These are phyloP conservation scores for Pyricularia grisea DNA, from an alignment of 2,329 filamentous ascomycete species.

Conservation along the genomic window DNA sequence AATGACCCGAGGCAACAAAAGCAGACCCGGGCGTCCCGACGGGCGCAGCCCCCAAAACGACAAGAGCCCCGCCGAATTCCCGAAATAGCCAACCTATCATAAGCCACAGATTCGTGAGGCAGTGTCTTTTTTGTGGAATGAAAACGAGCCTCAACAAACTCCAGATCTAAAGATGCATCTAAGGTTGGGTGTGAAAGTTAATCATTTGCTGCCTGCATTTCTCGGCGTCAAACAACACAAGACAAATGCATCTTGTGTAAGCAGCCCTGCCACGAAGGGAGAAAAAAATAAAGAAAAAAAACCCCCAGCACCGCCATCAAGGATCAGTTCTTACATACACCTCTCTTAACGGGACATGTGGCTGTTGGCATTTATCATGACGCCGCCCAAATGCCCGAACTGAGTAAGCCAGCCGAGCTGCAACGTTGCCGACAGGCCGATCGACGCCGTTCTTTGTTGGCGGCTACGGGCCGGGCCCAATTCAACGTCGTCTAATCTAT, in stretches of 20 bases:
- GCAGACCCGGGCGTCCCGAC: neutral
- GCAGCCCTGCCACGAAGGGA: neutral
- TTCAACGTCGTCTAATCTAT: neutral
- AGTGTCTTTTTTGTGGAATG: neutral
- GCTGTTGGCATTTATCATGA: neutral
- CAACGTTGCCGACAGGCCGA: neutral
- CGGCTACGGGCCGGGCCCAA: neutral
- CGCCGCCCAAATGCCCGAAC: neutral
- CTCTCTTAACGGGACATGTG: neutral
- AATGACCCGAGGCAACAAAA: neutral
- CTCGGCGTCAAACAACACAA: neutral
- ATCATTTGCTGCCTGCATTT: neutral
- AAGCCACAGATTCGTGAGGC: neutral
- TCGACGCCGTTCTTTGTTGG: neutral
- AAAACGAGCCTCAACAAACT: constrained; percentile 1
- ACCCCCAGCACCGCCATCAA: neutral
- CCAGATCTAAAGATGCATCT: neutral
- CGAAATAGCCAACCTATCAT: neutral
- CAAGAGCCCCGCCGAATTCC: neutral
- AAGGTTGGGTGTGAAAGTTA: neutral
- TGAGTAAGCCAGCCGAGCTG: neutral
- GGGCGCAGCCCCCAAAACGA: neutral
- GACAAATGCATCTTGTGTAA: neutral
- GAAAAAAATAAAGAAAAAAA: no score
- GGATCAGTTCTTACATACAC: neutral